phyloP scores from a whole-genome alignment of 768 basidiomycete genomes.

The Russula olivacea region DNA sequence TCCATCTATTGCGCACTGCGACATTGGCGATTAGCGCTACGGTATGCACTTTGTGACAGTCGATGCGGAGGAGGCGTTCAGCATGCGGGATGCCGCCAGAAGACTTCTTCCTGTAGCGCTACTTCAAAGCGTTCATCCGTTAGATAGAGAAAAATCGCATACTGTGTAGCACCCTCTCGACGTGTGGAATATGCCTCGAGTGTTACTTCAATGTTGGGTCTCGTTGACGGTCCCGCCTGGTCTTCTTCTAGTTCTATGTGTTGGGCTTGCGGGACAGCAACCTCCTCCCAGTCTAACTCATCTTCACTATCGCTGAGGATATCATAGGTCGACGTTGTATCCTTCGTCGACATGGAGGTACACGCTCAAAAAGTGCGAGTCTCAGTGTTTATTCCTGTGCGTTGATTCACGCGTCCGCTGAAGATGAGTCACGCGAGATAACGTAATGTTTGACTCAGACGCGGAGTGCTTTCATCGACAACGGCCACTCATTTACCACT shows the following conservation, averaged over 20 bases:
- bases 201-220: slow-evolving; percentile 63
- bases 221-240: slow-evolving; percentile 29
- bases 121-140: not conserved
- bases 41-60: slow-evolving; percentile 88
- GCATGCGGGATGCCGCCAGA: slow-evolving; percentile 42
- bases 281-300: slow-evolving; percentile 26
- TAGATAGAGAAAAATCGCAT: slow-evolving; percentile 28
- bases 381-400: not conserved
- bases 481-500: too few species aligned
- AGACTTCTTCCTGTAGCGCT: slow-evolving; percentile 36
- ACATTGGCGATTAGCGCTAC: slow-evolving; percentile 74
- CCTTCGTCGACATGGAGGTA: slow-evolving; percentile 11
- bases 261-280: slow-evolving; percentile 15
- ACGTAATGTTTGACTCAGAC: too few species aligned
- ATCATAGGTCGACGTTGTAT: not conserved
- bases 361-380: slow-evolving; percentile 2
- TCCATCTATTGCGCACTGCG: slow-evolving; percentile 69
- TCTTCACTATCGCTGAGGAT: slow-evolving; percentile 16
- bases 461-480: too few species aligned
- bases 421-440: not conserved
- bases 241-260: slow-evolving; percentile 4
- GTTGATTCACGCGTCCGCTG: not conserved
- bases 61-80: slow-evolving; percentile 68
- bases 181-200: slow-evolving; percentile 44
- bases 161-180: slow-evolving; percentile 43